phyloP scores from a whole-genome alignment of 805 yeast genomes.

The Lachancea nothofagi region DNA sequence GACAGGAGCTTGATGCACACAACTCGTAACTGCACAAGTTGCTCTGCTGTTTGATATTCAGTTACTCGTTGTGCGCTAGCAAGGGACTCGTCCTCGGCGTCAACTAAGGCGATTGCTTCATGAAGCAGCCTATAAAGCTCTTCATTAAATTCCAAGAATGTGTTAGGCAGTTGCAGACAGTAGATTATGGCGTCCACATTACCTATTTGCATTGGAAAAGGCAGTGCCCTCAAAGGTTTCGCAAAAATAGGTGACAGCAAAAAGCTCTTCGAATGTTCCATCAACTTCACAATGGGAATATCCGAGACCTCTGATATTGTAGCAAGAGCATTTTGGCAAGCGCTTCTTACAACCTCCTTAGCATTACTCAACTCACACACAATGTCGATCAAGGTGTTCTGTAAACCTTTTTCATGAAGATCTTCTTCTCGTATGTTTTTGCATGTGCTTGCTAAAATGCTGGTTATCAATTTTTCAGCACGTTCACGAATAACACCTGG shows the following conservation, averaged over 20 bases:
- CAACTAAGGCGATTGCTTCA: conserved; percentile 91
- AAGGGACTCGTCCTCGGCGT: conserved; percentile 94
- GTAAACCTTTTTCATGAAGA: conserved; percentile 61
- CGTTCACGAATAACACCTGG: conserved; percentile 70
- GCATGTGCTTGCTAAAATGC: conserved; percentile 63
- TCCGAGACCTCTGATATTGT: conserved; percentile 65
- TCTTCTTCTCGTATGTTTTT: conserved; percentile 54
- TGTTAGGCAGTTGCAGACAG: conserved; percentile 72
- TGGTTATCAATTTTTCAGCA: conserved; percentile 63
- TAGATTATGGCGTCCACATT: conserved; percentile 96
- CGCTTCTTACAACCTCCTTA: conserved; percentile 71
- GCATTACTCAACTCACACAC: conserved; percentile 92
- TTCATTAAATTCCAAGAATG: conserved; percentile 82
- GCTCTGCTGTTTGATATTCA: conserved; percentile 85
- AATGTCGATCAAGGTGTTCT: conserved; percentile 77
- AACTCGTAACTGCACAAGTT: conserved; percentile 77
- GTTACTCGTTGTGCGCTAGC: conserved; percentile 80
- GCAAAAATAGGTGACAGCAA: conserved; percentile 91
- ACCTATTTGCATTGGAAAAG: conserved; percentile 98
- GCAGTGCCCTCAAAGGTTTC: conserved; percentile 91
- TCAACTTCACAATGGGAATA: conserved; percentile 65
- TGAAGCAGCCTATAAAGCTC: conserved; percentile 78
- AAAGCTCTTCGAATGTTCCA: conserved; percentile 77
- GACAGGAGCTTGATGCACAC: conserved; percentile 83
- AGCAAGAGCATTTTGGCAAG: conserved; percentile 66